These are phyloP conservation scores for Meripilus lineatus DNA, from an alignment of 1,284 basidiomycete species.

Conservation along the genomic window DNA sequence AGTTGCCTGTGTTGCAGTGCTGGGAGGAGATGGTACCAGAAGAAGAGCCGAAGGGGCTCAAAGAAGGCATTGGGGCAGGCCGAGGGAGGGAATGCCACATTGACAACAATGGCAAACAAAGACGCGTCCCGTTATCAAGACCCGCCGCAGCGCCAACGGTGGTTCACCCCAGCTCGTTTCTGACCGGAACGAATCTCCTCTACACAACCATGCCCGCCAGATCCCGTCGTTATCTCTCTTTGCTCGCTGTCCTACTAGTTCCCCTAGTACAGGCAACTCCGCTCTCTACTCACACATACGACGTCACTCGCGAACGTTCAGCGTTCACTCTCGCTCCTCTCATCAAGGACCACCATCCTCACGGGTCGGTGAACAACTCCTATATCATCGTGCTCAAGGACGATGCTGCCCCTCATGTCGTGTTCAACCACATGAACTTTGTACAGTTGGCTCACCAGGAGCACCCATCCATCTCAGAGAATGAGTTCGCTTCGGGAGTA, in stretches of 20 bases:
- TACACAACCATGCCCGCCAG: constrained; percentile 37
- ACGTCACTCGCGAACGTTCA: constrained; percentile 35
- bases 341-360: constrained; percentile 48
- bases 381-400: constrained; percentile 90
- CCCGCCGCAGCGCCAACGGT: neutral
- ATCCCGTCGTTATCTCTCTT: constrained; percentile 24
- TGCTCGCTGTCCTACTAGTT: constrained; percentile 41
- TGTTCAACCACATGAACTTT: constrained; percentile 74
- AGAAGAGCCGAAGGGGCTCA: no score
- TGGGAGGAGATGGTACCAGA: no score
- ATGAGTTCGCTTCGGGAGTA: constrained; percentile 42
- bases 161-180: constrained; percentile 10
- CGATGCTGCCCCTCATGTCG: constrained; percentile 48
- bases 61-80: no score
- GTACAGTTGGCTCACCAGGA: constrained; percentile 52
- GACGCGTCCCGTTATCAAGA: constrained; percentile 21
- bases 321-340: constrained; percentile 55
- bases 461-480: constrained; percentile 42
- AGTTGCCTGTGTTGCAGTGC: no score
- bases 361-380: constrained; percentile 77
- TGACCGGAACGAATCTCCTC: constrained; percentile 10
- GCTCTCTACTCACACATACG: constrained; percentile 56
- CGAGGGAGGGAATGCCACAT: constrained; percentile 15
- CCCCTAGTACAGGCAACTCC: constrained; percentile 43
- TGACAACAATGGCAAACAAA: constrained; percentile 21